A percentile compares a stretch with the other conserved stretches of the same genome.
phyloP scores from a whole-genome alignment of 148 eudicot genomes.

The Cornus controversa region DNA sequence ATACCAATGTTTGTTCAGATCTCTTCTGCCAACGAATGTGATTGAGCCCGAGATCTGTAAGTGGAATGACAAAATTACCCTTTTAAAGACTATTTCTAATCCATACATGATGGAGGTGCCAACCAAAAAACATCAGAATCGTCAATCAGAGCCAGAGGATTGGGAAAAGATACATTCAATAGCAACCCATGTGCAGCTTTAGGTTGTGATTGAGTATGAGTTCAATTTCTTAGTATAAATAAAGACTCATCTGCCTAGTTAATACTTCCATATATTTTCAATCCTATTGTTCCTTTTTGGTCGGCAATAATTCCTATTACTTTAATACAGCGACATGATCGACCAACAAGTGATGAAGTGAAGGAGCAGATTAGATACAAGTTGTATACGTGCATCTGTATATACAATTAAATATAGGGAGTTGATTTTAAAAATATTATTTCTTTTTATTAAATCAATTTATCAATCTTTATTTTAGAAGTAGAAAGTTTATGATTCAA shows the following conservation, averaged over 20 bases:
- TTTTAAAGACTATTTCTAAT: no score
- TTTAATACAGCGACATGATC: background rate
- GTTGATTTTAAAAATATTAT: no score
- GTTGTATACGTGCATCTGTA: no score
- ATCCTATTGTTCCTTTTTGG: constrained; percentile 6
- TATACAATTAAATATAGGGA: no score
- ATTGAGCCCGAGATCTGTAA: background rate
- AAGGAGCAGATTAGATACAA: background rate
- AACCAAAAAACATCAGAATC: background rate
- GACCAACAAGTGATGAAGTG: no score
- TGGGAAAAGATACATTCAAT: background rate
- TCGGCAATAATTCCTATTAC: constrained; percentile 18
- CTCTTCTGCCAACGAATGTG: background rate
- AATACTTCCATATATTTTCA: background rate
- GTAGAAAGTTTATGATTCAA: no score
- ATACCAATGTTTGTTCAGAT: background rate
- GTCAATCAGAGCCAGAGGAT: background rate
- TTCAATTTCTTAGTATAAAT: background rate
- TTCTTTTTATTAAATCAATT: no score
- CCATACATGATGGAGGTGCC: background rate
- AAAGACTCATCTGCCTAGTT: background rate
- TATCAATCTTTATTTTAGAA: no score
- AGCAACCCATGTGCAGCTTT: constrained; percentile 14
- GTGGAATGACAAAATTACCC: background rate
- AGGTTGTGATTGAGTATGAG: background rate